Conservation (phyloP, 169 alveolate species). For the Plasmodium cynomolgi region DNA sequence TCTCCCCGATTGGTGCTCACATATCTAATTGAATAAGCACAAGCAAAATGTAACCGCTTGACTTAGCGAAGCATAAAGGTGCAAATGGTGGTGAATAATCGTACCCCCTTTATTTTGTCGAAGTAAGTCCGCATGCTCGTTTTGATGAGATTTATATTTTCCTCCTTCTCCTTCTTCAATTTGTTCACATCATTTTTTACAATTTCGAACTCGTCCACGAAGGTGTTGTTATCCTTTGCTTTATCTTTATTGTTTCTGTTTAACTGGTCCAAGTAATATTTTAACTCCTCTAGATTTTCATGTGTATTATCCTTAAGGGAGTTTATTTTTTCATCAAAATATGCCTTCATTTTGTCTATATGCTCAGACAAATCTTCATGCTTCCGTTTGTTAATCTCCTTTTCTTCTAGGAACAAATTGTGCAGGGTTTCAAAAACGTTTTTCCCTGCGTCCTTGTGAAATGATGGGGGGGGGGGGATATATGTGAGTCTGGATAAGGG, state of each 20-base stretch:
- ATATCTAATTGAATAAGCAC: background rate
- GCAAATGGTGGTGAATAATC: background rate
- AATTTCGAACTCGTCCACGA: slow-evolving; percentile 16
- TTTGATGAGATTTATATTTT: slow-evolving; percentile 45
- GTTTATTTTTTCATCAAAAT: slow-evolving; percentile 73
- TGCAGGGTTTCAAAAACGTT: slow-evolving; percentile 66
- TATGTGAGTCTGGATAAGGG: background rate
- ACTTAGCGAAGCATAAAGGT: background rate
- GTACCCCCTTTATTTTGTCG: slow-evolving; percentile 51
- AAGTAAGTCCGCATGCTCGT: slow-evolving; percentile 57
- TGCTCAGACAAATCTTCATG: slow-evolving; percentile 54
- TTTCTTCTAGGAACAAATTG: slow-evolving; percentile 63
- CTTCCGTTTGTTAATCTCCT: slow-evolving; percentile 32
- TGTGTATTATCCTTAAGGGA: slow-evolving; percentile 67
- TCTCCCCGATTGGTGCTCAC: background rate
- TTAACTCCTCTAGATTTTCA: slow-evolving; percentile 65
- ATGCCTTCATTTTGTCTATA: slow-evolving; percentile 56
- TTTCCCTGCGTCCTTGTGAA: slow-evolving; percentile 15
- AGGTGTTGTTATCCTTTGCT: slow-evolving; percentile 22
- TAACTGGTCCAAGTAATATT: slow-evolving; percentile 66
- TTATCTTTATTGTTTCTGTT: slow-evolving; percentile 52
- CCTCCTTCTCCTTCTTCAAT: slow-evolving; percentile 68
- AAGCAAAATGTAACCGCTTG: background rate
- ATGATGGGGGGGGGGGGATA: background rate
- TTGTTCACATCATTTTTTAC: slow-evolving; percentile 31